Evolutionary conservation across 306 rosid genomes (phyloP).

Genomic region (Vigna unguiculata): DNA sequence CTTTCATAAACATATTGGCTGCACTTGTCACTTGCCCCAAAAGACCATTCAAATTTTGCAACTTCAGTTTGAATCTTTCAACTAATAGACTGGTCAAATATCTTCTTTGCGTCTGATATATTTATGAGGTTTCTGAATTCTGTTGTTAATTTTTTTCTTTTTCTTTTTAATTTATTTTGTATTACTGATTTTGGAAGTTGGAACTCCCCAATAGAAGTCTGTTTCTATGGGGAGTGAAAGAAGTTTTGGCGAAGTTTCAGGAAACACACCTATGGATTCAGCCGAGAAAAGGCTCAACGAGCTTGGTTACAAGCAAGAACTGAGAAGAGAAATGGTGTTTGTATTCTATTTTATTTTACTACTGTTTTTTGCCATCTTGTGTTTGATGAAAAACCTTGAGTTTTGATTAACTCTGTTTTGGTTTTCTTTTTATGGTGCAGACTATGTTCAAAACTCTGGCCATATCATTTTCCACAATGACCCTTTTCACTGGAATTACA

Average conservation of each 20-base stretch:
- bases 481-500: conserved; percentile 95
- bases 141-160: not conserved
- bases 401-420: not conserved
- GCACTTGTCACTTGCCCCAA: not conserved
- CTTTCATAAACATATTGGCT: not conserved
- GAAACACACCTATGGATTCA: conserved; percentile 60
- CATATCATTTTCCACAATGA: conserved; percentile 88
- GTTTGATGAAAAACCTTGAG: conserved; percentile 5
- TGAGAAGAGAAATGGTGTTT: conserved; percentile 79
- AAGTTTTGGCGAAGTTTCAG: conserved; percentile 31
- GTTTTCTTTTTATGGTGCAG: conserved; percentile 53
- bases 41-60: conserved; percentile 35
- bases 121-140: conserved; percentile 9
- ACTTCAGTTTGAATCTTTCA: conserved; percentile 40
- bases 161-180: not conserved
- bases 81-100: conserved; percentile 27
- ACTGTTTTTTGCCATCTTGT: not conserved
- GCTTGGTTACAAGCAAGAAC: conserved; percentile 92
- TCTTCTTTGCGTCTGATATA: not conserved
- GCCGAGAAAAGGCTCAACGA: conserved; percentile 83
- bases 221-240: conserved; percentile 41
- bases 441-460: conserved; percentile 89
- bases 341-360: not conserved
- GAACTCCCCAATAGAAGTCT: conserved; percentile 23
- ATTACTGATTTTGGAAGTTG: not conserved